Evolutionary conservation across 768 basidiomycete species (phyloP).

Genomic region (Cystoderma amianthinum): DNA sequence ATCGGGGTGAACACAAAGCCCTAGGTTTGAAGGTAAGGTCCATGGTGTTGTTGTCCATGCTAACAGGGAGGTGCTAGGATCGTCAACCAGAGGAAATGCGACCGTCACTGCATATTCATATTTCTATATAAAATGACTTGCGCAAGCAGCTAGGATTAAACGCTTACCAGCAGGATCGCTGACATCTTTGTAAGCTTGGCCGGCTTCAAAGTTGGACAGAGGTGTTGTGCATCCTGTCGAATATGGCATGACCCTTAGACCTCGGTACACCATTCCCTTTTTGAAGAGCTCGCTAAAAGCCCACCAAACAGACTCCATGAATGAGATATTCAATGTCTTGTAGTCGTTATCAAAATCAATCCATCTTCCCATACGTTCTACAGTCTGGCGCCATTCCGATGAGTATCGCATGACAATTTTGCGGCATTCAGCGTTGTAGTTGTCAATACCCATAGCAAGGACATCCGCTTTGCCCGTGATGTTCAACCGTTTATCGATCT

Average conservation of each 20-base stretch:
- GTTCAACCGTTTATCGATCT: conserved; percentile 94
- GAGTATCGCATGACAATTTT: conserved; percentile 97
- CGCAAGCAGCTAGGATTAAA: neutral
- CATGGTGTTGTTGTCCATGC: conserved; percentile 99
- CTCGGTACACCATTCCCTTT: conserved; percentile 88
- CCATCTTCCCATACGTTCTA: conserved; percentile 98
- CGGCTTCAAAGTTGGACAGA: conserved; percentile 95
- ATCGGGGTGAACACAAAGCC: conserved; percentile 92
- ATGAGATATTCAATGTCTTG: conserved; percentile 89
- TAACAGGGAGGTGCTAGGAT: conserved; percentile 81
- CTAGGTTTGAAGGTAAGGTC: conserved; percentile 95
- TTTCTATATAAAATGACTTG: too few relatives aligned
- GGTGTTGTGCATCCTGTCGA: conserved; percentile 95
- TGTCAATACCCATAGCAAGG: conserved; percentile 90
- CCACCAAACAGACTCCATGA: conserved; percentile 99
- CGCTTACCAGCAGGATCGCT: conserved; percentile 82
- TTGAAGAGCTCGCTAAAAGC: conserved; percentile 93
- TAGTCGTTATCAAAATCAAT: conserved; percentile 99
- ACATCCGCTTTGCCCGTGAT: conserved; percentile 95
- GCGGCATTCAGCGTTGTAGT: conserved; percentile 96
- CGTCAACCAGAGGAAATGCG: conserved; percentile 88
- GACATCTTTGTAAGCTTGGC: conserved; percentile 86
- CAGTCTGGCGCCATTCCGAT: conserved; percentile 88
- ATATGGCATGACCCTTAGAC: conserved; percentile 95
- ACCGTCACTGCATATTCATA: conserved; percentile 68